Evolutionary conservation across 192 early-diverging fungal species (phyloP).

Genomic region (Irineochytrium annulatum): DNA sequence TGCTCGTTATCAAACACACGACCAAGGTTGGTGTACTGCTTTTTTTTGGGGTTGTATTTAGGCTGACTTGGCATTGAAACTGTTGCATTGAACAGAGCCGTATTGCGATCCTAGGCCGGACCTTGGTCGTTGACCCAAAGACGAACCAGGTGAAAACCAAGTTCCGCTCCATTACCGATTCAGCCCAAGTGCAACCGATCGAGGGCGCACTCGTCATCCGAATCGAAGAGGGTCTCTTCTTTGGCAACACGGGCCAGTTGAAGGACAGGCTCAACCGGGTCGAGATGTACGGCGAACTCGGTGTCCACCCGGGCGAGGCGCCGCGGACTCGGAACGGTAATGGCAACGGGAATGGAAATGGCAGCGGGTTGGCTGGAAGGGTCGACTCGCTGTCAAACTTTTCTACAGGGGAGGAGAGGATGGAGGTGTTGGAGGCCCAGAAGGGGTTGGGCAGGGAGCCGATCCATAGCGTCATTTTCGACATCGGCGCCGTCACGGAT

Average conservation of each 20-base stretch:
- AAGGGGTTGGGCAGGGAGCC: background rate
- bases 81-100: constrained; percentile 31
- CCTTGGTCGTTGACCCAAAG: constrained; percentile 33
- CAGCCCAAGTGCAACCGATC: constrained; percentile 58
- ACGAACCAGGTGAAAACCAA: constrained; percentile 44
- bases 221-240: constrained; percentile 91
- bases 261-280: constrained; percentile 90
- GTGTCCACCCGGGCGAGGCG: constrained; percentile 89
- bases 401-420: constrained; percentile 15
- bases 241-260: constrained; percentile 96
- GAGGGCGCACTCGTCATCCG: constrained; percentile 84
- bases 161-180: constrained; percentile 59
- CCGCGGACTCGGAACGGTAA: constrained; percentile 40
- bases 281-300: constrained; percentile 91
- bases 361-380: background rate
- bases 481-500: constrained; percentile 79
- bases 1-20: constrained; percentile 90
- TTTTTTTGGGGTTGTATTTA: constrained; percentile 4
- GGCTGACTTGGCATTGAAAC: background rate
- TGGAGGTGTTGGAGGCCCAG: background rate
- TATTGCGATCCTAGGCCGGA: constrained; percentile 42
- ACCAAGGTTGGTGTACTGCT: constrained; percentile 46
- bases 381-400: background rate
- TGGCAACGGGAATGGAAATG: background rate
- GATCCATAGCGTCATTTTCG: constrained; percentile 76